Base-by-base conservation (phyloP, 2,329 filamentous ascomycete species). In the Venturia carpophila region DNA sequence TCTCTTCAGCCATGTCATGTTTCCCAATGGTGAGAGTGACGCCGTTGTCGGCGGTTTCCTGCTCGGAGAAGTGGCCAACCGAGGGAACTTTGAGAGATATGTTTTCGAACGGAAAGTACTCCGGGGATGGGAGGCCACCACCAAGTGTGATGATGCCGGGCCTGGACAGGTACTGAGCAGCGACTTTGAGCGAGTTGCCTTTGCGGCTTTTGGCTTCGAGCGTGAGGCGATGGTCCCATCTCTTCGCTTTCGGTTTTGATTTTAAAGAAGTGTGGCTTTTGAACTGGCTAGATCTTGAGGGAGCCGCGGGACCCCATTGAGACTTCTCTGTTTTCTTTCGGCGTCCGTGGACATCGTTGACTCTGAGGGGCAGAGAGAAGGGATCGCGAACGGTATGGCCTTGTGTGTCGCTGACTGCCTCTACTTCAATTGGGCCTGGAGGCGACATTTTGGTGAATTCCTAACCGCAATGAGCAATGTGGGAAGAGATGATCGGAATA, bases 141-240 rank as follows among this genome's bases (percentile, higher is more conserved):
- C 94, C 94, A 1, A 99, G 86, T 1, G 92, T 96, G 73, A 99
- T 94, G 66, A 97, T 78, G 19, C 89, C 92, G 0, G 92, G 91
- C 47, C 83, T 90, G 72, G 88, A 89, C 64, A 97, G 83, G 73
- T 87, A 88, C 65, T 83, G 84, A 56, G 92, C 92, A 5, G 92
- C 92, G 67, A 83, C 82, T 77, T 97, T 97, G 67, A 97, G 80
- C n/a, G 87, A 87, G 68, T 76, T 79, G 45, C 78, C 77, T 64
- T 76, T 76, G 21, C 80, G 72, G 17, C 71, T 74, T 84, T 90
- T 42, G 82, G 87, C 75, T 84, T 81, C 79, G 45, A 69, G 67
- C 66, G 70, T 78, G 65, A 81, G 69, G 21, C 75, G 74, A 67
- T 80, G 84, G 73, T 96, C 90, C 88, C 90, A 97, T 75, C 86